phyloP scores from a whole-genome alignment of 805 yeast genomes.

The Monosporozyma yasuniensis region DNA sequence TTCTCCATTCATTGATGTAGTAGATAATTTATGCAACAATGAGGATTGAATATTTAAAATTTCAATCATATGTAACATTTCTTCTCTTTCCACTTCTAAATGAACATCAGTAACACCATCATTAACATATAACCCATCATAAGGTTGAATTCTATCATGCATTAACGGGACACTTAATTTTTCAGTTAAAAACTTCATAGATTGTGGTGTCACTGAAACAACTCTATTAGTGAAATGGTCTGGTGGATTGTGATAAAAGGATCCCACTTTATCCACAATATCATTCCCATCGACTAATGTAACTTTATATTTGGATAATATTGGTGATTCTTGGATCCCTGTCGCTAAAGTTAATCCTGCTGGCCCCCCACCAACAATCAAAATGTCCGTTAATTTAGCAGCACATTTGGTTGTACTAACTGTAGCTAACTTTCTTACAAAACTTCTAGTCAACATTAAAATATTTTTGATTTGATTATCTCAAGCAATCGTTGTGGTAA shows the following conservation, averaged over 20 bases:
- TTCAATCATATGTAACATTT: slow-evolving; percentile 78
- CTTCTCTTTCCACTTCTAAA: slow-evolving; percentile 58
- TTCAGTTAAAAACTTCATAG: slow-evolving; percentile 52
- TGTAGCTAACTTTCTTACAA: slow-evolving; percentile 13
- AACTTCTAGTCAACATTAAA: not conserved
- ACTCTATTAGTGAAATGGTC: slow-evolving; percentile 66
- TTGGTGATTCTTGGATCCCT: slow-evolving; percentile 62
- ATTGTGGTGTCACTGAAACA: slow-evolving; percentile 76
- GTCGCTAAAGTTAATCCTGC: slow-evolving; percentile 87
- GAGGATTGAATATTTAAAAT: slow-evolving; percentile 76
- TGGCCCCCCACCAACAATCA: slow-evolving; percentile 94
- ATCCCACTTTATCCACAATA: slow-evolving; percentile 42
- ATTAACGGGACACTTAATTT: slow-evolving; percentile 75
- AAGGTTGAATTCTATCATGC: slow-evolving; percentile 64
- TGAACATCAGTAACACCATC: slow-evolving; percentile 70
- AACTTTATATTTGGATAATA: slow-evolving; percentile 50
- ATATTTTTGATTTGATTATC: not conserved
- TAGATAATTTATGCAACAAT: slow-evolving; percentile 44
- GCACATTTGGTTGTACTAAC: slow-evolving; percentile 1
- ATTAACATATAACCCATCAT: slow-evolving; percentile 75
- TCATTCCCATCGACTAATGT: slow-evolving; percentile 68
- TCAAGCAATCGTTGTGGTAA: not conserved
- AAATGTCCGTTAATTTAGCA: slow-evolving; percentile 48
- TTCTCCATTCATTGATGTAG: slow-evolving; percentile 21
- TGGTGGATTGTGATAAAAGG: slow-evolving; percentile 30